phyloP scores from a whole-genome alignment of 495 filamentous ascomycete species.

The Trichoderma virens region DNA sequence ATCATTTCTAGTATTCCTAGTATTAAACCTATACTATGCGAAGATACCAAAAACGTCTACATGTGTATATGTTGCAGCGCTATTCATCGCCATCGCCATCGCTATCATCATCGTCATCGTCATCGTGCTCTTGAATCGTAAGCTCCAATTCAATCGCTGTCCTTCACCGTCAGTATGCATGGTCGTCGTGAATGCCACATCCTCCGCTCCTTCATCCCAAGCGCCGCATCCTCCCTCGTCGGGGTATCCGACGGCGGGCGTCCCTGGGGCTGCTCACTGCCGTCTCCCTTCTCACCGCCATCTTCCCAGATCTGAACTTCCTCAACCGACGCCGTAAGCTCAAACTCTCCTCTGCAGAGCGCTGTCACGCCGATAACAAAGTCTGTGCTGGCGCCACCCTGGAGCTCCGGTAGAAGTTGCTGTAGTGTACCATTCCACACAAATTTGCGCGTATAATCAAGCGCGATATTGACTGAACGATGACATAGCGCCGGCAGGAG shows the following conservation, averaged over 20 bases:
- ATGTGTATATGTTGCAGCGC: neutral
- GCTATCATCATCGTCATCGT: neutral
- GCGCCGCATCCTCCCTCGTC: conserved; percentile 44
- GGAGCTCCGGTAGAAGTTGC: conserved; percentile 55
- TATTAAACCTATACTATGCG: too few species aligned
- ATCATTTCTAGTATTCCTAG: too few species aligned
- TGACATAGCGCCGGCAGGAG: conserved; percentile 70
- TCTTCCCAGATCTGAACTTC: conserved; percentile 51
- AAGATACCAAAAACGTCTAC: neutral
- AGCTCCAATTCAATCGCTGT: conserved; percentile 20
- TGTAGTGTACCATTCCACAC: conserved; percentile 82
- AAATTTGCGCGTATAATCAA: conserved; percentile 77
- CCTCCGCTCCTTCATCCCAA: conserved; percentile 55
- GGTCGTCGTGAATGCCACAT: conserved; percentile 65
- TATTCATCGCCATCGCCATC: neutral
- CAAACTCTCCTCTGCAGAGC: conserved; percentile 73
- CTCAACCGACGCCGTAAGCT: conserved; percentile 73
- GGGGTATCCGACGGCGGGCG: conserved; percentile 43
- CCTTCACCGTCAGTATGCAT: conserved; percentile 53
- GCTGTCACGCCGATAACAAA: conserved; percentile 59
- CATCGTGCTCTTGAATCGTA: neutral
- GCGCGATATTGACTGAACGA: conserved; percentile 61
- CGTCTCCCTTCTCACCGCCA: conserved; percentile 16
- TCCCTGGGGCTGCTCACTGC: conserved; percentile 23
- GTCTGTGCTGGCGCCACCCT: conserved; percentile 44